These are phyloP conservation scores for Leishmania gerbilli DNA, from an alignment of 208 protist species.

Conservation along the genomic window DNA sequence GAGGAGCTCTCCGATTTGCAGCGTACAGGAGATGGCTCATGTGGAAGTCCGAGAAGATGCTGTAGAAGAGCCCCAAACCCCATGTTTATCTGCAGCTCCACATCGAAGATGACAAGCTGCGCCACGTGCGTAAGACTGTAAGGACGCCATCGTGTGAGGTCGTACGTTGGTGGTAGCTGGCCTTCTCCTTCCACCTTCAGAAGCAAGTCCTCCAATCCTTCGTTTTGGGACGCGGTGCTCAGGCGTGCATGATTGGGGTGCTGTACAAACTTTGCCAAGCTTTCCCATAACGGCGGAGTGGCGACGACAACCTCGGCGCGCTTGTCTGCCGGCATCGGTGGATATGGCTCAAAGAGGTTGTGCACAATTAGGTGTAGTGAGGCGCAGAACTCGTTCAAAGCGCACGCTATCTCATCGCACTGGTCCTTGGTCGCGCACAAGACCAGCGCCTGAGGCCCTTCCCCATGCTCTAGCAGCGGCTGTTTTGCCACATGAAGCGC, in stretches of 20 bases:
- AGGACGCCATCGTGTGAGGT: slow-evolving; percentile 63
- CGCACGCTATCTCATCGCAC: slow-evolving; percentile 61
- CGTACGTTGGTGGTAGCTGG: slow-evolving; percentile 42
- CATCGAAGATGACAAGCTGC: slow-evolving; percentile 65
- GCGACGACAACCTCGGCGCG: slow-evolving; percentile 78
- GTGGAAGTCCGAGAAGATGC: slow-evolving; percentile 7
- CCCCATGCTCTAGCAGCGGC: slow-evolving; percentile 55
- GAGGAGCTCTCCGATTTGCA: not conserved
- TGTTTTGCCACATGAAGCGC: slow-evolving; percentile 60
- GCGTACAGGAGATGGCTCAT: not conserved
- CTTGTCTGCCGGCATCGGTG: slow-evolving; percentile 55
- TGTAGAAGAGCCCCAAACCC: slow-evolving; percentile 45
- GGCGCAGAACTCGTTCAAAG: slow-evolving; percentile 49
- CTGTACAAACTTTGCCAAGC: slow-evolving; percentile 32
- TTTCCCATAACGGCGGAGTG: slow-evolving; percentile 73
- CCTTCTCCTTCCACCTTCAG: slow-evolving; percentile 34
- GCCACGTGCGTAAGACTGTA: slow-evolving; percentile 56
- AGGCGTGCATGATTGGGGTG: not conserved
- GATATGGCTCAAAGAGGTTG: slow-evolving; percentile 78
- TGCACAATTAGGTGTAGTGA: slow-evolving; percentile 79
- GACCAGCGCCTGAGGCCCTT: slow-evolving; percentile 71
- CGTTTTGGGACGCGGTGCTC: slow-evolving; percentile 7
- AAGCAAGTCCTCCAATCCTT: slow-evolving; percentile 62
- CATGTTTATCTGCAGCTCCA: slow-evolving; percentile 56
- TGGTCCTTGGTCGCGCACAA: slow-evolving; percentile 76